Evolutionary conservation across 768 basidiomycete species (phyloP).

Genomic region (Termitomyces sp.): DNA sequence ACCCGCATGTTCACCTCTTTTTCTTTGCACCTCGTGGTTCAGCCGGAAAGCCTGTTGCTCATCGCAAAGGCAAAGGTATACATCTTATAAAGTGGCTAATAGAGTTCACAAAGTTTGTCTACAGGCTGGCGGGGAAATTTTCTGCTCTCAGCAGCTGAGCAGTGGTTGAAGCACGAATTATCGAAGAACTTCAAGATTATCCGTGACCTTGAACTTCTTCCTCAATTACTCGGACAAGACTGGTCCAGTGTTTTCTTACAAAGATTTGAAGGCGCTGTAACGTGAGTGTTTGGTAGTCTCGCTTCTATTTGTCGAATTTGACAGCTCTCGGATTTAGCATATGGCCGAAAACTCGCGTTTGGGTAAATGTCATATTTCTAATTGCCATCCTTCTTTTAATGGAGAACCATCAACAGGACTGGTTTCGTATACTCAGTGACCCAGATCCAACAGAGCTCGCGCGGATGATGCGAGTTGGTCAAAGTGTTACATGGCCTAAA

Average conservation of each 20-base stretch:
- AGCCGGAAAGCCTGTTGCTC: constrained; percentile 90
- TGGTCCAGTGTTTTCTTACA: constrained; percentile 98
- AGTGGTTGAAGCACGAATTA: constrained; percentile 92
- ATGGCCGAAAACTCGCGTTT: constrained; percentile 79
- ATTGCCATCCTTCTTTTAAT: constrained; percentile 2
- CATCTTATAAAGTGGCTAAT: neutral
- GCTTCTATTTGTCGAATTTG: constrained; percentile 13
- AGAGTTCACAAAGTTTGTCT: neutral
- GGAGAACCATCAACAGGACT: constrained; percentile 53
- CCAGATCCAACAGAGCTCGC: constrained; percentile 77
- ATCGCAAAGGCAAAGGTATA: constrained; percentile 88
- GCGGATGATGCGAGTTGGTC: constrained; percentile 84
- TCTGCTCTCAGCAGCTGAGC: constrained; percentile 86
- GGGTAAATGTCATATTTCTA: constrained; percentile 37
- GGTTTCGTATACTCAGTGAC: constrained; percentile 80
- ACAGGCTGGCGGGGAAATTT: constrained; percentile 95
- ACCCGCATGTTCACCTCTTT: constrained; percentile 88
- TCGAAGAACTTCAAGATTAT: constrained; percentile 99
- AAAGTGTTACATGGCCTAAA: constrained; percentile 96
- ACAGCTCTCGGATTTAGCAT: constrained; percentile 44
- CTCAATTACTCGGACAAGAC: constrained; percentile 89
- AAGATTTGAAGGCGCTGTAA: constrained; percentile 84
- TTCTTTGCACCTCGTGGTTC: constrained; percentile 92
- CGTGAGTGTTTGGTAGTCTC: constrained; percentile 50
- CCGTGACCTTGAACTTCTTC: constrained; percentile 91